Conservation (phyloP, 139 green algal species). For the Cymbomonas tetramitiformis region DNA sequence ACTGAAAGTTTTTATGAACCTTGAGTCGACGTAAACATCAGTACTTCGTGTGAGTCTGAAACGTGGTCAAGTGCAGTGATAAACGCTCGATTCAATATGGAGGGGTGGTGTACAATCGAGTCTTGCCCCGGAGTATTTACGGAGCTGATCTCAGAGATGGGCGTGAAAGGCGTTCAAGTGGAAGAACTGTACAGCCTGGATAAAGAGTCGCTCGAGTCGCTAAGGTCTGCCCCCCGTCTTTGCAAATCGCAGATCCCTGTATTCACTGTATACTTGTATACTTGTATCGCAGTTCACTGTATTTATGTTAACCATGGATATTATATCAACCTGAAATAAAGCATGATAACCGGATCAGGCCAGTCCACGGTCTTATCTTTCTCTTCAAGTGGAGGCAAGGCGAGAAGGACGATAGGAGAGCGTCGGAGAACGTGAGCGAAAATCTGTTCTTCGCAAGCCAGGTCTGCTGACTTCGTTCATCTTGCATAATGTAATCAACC, state of each 20-base stretch:
- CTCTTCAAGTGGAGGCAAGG: constrained; percentile 85
- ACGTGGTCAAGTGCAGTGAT: too few species aligned
- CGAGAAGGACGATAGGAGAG: constrained; percentile 45
- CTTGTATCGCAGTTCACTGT: too few species aligned
- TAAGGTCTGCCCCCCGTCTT: constrained; percentile 34
- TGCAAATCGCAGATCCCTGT: constrained; percentile 21
- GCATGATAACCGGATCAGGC: too few species aligned
- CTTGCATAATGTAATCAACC: background rate
- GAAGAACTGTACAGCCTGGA: constrained; percentile 82
- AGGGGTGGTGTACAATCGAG: constrained; percentile 69
- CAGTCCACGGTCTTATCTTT: constrained; percentile 91
- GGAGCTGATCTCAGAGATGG: constrained; percentile 76
- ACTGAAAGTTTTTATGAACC: too few species aligned
- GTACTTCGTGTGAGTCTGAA: too few species aligned
- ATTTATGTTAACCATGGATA: too few species aligned
- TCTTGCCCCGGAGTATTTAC: constrained; percentile 83
- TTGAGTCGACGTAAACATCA: too few species aligned
- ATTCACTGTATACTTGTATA: too few species aligned
- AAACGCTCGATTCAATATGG: too few species aligned
- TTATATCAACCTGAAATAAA: too few species aligned
- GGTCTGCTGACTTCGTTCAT: constrained; percentile 16
- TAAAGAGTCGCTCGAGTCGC: constrained; percentile 31
- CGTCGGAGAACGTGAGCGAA: constrained; percentile 27
- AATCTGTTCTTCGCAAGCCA: constrained; percentile 88
- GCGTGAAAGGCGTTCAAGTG: constrained; percentile 72